A percentile compares a stretch with the other conserved stretches of the same genome.
Conservation (phyloP, 2,329 filamentous ascomycete species). For the Hyphodiscus sp. region DNA sequence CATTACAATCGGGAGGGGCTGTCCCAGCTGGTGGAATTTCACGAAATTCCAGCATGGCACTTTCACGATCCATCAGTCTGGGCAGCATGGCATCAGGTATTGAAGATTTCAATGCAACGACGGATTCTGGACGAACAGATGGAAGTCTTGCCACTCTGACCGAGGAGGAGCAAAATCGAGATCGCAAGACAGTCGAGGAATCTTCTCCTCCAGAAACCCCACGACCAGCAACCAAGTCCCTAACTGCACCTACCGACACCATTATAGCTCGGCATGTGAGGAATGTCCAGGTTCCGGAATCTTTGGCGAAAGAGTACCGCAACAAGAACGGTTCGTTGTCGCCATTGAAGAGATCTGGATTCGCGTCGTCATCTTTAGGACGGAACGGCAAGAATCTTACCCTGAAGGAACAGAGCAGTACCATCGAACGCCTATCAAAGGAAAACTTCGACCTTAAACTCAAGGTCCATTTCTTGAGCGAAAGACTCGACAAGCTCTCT, state of each 20-base stretch:
- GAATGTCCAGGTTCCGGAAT: slow-evolving; percentile 86
- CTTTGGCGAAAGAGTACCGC: slow-evolving; percentile 78
- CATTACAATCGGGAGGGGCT: slow-evolving; percentile 75
- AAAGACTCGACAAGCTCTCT: slow-evolving; percentile 85
- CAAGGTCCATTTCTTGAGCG: slow-evolving; percentile 94
- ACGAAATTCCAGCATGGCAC: slow-evolving; percentile 44
- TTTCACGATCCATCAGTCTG: slow-evolving; percentile 76
- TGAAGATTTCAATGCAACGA: slow-evolving; percentile 42
- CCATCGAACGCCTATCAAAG: slow-evolving; percentile 91
- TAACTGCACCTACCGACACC: slow-evolving; percentile 73
- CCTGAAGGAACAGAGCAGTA: slow-evolving; percentile 94
- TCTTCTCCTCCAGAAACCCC: slow-evolving; percentile 60
- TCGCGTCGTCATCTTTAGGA: slow-evolving; percentile 43
- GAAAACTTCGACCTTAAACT: slow-evolving; percentile 98
- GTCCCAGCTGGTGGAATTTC: slow-evolving; percentile 48
- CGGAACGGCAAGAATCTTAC: slow-evolving; percentile 69
- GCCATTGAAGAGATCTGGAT: slow-evolving; percentile 43
- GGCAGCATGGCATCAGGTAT: slow-evolving; percentile 80
- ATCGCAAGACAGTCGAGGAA: slow-evolving; percentile 44
- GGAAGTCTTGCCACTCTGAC: slow-evolving; percentile 49
- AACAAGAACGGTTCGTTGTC: slow-evolving; percentile 63
- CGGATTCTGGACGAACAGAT: slow-evolving; percentile 31
- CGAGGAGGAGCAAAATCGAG: slow-evolving; percentile 45
- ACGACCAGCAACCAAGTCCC: slow-evolving; percentile 46
- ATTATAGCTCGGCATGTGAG: slow-evolving; percentile 82